Percentiles rank a stretch among this genome's conserved stretches.
phyloP scores from a whole-genome alignment of 768 basidiomycete genomes.

The Panellus pusillus region DNA sequence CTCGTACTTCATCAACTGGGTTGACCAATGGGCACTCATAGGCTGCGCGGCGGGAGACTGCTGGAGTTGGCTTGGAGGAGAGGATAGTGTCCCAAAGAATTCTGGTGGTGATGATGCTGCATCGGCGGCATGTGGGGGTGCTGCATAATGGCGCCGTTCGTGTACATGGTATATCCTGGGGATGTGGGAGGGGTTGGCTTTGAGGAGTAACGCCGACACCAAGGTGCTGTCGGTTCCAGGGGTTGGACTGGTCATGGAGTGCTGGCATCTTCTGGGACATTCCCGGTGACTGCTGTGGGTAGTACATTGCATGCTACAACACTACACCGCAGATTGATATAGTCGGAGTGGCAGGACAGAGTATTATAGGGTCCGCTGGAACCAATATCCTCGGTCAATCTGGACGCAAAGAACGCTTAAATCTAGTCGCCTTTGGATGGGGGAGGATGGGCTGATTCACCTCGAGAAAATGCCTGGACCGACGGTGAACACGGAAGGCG shows the following conservation, averaged over 20 bases:
- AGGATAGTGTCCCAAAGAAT: constrained; percentile 74
- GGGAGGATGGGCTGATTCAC: too few species aligned
- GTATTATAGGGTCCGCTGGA: background rate
- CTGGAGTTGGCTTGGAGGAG: constrained; percentile 70
- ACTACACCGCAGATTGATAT: constrained; percentile 2
- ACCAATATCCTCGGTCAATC: constrained; percentile 2
- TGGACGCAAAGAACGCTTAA: too few species aligned
- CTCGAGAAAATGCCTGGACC: too few species aligned
- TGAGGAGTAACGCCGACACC: constrained; percentile 38
- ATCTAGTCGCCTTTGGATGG: too few species aligned
- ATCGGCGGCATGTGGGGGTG: constrained; percentile 55
- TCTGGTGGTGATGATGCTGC: constrained; percentile 76
- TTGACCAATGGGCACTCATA: constrained; percentile 87
- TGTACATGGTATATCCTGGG: constrained; percentile 75
- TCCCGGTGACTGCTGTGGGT: constrained; percentile 81
- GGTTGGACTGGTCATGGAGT: constrained; percentile 68
- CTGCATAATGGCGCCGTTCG: constrained; percentile 68
- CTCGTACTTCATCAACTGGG: constrained; percentile 90
- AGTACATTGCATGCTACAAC: constrained; percentile 66
- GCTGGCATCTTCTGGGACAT: constrained; percentile 74
- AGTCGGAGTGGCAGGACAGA: background rate
- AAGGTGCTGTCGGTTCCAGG: constrained; percentile 68
- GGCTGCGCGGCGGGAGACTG: constrained; percentile 61
- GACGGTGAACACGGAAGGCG: background rate
- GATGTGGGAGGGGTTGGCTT: constrained; percentile 57